Evolutionary conservation across 495 filamentous ascomycete species (phyloP).

Genomic region (Penicillium cosmopolitanum): DNA sequence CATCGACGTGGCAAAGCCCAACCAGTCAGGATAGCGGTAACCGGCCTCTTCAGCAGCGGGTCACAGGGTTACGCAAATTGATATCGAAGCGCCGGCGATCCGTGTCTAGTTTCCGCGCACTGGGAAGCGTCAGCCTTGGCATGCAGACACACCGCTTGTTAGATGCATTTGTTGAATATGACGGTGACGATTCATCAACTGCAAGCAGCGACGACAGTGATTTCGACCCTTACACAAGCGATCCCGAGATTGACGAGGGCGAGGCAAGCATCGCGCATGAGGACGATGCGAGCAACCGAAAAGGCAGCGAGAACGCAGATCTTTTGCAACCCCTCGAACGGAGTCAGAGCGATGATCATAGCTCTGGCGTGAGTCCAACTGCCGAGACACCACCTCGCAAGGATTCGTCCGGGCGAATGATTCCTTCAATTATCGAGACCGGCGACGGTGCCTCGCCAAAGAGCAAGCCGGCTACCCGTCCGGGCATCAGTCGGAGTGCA

Average conservation of each 20-base stretch:
- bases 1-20: constrained; percentile 55
- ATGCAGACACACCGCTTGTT: constrained; percentile 78
- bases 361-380: constrained; percentile 15
- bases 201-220: constrained; percentile 53
- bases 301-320: constrained; percentile 9
- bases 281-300: constrained; percentile 20
- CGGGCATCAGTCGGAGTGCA: constrained; percentile 36
- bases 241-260: constrained; percentile 29
- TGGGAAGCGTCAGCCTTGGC: constrained; percentile 67
- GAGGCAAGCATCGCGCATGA: constrained; percentile 41
- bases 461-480: constrained; percentile 33
- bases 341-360: constrained; percentile 28
- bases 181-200: constrained; percentile 50
- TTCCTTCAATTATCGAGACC: constrained; percentile 54
- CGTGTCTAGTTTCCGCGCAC: constrained; percentile 62
- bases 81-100: constrained; percentile 61
- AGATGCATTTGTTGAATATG: constrained; percentile 62
- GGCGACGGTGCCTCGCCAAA: constrained; percentile 46
- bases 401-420: constrained; percentile 20
- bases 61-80: constrained; percentile 54
- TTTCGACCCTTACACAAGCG: constrained; percentile 43
- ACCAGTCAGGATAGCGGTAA: constrained; percentile 57
- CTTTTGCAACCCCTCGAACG: constrained; percentile 19
- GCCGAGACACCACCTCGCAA: constrained; percentile 14
- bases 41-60: constrained; percentile 40